Evolutionary conservation across 768 basidiomycete species (phyloP), one percentile per base, ranked within the genome.

Genomic region (Cubamyces lactineus): DNA sequence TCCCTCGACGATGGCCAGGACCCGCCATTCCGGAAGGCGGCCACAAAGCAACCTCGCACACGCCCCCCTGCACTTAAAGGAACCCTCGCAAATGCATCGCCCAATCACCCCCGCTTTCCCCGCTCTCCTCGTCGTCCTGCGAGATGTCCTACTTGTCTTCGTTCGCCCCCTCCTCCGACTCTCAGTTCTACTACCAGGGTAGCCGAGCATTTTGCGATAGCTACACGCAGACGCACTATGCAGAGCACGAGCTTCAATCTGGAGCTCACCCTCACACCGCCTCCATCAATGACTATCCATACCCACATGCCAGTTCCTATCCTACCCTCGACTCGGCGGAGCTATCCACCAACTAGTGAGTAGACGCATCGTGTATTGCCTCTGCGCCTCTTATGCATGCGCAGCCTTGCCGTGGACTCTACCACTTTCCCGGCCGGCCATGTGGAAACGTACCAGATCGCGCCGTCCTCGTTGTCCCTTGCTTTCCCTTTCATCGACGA

Each of bases 341-440:
- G 52, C 40, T 53, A 23, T 21, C 34, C n/a, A 40, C 42, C 52
- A 24, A 53, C 52, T 40, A 40, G 52, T 53, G 21, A 19, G 52
- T 50, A 26, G 3, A 28, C 34, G 5, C 34, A 34, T 7, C 9
- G 34, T 34, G 9, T 11, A 34, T 11, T 11, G 1, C 11, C 11
- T 6, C 34, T 34, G 11, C 34, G 5, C 34, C 6, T 11, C 34
- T 11, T 34, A 34, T 11, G 34, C 34, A 11, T 34, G 9, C 11
- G 5, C 34, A 34, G 34, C 11, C 34, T 34, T 34, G 34, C 34
- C 9, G 34, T 11, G 34, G 34, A 9, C 5, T 9, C 4, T 11
- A 34, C 9, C 34, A 11, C 34, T 34, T 9, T 34, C 5, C 11
- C 34, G 1, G 34, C 34, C 34, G 34, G 11, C 34, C 11, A 6